Evolutionary conservation across 306 rosid genomes (phyloP).

Genomic region (Quercus bicolor): DNA sequence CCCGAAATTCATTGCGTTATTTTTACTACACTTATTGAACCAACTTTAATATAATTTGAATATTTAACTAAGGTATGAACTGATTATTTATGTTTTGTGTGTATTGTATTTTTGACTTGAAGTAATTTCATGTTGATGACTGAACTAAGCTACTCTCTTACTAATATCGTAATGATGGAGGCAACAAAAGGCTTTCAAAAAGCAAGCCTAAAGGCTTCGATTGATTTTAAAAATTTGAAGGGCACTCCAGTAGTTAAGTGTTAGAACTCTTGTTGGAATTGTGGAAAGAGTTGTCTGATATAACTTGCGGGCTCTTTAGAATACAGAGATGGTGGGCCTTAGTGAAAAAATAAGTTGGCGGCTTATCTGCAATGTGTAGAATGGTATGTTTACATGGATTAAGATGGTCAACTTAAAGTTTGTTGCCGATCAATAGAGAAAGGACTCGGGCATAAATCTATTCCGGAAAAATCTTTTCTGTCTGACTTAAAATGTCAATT

Average conservation of each 20-base stretch:
- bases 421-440: background rate
- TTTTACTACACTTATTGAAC: too few species aligned
- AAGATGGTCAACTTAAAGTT: background rate
- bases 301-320: background rate
- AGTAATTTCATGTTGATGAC: too few species aligned
- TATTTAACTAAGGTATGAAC: too few species aligned
- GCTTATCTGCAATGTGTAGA: background rate
- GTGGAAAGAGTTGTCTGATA: background rate
- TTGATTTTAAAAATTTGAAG: background rate
- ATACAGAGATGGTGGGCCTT: background rate
- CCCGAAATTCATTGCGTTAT: too few species aligned
- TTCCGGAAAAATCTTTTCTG: background rate
- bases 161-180: too few species aligned
- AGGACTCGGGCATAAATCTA: background rate
- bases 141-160: too few species aligned
- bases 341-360: background rate
- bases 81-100: too few species aligned
- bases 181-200: too few species aligned
- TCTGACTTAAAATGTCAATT: background rate
- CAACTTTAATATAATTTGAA: too few species aligned
- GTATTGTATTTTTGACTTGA: too few species aligned
- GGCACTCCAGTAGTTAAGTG: background rate
- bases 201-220: background rate
- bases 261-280: background rate
- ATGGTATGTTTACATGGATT: background rate